Evolutionary conservation across 176 grass and related monocot genomes (phyloP).

Genomic region (Bothriochloa decipiens): DNA sequence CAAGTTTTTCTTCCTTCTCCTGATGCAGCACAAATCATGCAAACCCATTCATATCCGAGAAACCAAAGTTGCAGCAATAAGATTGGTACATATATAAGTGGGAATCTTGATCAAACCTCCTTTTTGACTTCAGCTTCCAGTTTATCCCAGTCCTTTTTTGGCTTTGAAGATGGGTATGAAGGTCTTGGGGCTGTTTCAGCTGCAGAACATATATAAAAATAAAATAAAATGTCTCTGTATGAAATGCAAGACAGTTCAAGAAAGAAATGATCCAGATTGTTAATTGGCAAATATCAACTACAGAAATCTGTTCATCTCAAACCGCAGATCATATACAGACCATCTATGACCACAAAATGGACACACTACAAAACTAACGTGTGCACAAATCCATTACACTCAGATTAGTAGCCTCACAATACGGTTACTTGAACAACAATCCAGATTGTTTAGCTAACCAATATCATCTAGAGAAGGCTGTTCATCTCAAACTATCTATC

Average conservation of each 20-base stretch:
- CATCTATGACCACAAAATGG: neutral
- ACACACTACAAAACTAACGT: neutral
- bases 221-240: neutral
- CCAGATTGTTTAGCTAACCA: neutral
- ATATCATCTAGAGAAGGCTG: neutral
- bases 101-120: slow-evolving; percentile 43
- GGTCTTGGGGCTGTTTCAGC: slow-evolving; percentile 52
- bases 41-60: neutral
- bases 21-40: slow-evolving; percentile 35
- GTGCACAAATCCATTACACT: neutral
- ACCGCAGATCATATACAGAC: neutral
- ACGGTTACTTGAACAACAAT: neutral
- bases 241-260: slow-evolving; percentile 2
- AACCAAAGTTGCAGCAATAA: neutral
- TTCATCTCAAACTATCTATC: neutral
- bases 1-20: slow-evolving; percentile 92
- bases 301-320: neutral
- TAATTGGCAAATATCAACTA: neutral
- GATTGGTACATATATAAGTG: neutral
- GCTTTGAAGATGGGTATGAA: slow-evolving; percentile 78
- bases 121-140: slow-evolving; percentile 86
- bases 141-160: slow-evolving; percentile 85
- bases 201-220: slow-evolving; percentile 39
- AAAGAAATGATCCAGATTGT: neutral
- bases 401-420: neutral